Evolutionary conservation across 2,329 filamentous ascomycete species (phyloP).

Genomic region (Exophiala oligosperma): DNA sequence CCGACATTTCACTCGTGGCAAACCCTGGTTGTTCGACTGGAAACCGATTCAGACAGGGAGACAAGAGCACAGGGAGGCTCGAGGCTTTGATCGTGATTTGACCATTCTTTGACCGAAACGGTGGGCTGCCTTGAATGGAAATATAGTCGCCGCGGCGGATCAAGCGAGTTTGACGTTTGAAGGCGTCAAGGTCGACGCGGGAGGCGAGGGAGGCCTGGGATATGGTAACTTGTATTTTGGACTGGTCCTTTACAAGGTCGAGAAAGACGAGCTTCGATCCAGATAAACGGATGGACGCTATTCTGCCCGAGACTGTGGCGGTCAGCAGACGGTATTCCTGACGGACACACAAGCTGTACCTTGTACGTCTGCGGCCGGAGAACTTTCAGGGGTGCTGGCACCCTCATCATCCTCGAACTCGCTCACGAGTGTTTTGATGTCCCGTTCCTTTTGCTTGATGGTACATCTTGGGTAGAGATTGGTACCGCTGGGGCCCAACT

Average conservation of each 20-base stretch:
- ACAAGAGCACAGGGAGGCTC: slow-evolving; percentile 68
- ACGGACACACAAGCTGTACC: slow-evolving; percentile 20
- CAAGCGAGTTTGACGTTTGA: slow-evolving; percentile 48
- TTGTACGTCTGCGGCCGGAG: slow-evolving; percentile 6
- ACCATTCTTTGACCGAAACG: slow-evolving; percentile 69
- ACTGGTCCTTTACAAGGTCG: slow-evolving; percentile 72
- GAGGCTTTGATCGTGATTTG: slow-evolving; percentile 72
- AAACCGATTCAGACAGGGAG: slow-evolving; percentile 77
- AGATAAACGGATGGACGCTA: slow-evolving; percentile 68
- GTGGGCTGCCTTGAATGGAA: slow-evolving; percentile 65
- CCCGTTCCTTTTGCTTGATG: slow-evolving; percentile 22
- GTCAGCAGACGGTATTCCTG: slow-evolving; percentile 39
- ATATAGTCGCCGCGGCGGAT: slow-evolving; percentile 81
- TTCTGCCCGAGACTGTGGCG: slow-evolving; percentile 61
- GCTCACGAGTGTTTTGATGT: slow-evolving; percentile 33
- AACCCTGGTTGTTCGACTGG: slow-evolving; percentile 51
- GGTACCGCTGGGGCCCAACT: slow-evolving; percentile 36
- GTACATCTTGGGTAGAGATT: slow-evolving; percentile 18
- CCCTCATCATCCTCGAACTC: slow-evolving; percentile 22
- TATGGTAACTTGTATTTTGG: slow-evolving; percentile 69
- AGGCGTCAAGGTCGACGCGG: slow-evolving; percentile 43
- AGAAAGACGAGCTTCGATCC: slow-evolving; percentile 83
- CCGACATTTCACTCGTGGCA: slow-evolving; percentile 50
- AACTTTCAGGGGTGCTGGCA: neutral
- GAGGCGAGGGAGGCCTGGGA: slow-evolving; percentile 33